Evolutionary conservation across 257 asterid species (phyloP), one percentile per base, ranked within the genome.

Genomic region (Nicotiana noctiflora): DNA sequence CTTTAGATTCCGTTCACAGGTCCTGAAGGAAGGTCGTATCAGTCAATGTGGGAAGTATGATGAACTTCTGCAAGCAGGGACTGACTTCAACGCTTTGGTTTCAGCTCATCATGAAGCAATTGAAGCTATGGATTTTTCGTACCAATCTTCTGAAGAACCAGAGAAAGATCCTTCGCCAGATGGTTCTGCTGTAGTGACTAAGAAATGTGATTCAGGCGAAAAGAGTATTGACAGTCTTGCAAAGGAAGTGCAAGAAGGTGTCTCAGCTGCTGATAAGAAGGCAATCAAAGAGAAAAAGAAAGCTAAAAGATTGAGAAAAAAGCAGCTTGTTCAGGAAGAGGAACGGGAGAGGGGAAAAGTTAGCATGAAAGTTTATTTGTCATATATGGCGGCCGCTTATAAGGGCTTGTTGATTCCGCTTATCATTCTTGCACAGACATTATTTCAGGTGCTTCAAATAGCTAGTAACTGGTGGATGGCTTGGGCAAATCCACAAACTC

Each of bases 391-490:
- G 0, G 99, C 99, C 75, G 99, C 99, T 56, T 96, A 96, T 80
- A 96, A 91, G 88, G 99, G 99, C 11, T 87, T 90, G 84, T 81
- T 96, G 84, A 89, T 96, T 63, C 99, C 99, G 2, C 90, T 88
- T 80, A 96, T 96, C 81, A 88, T 94, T 83, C 86, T 96, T 78
- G 98, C 99, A 34, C 99, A 96, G 84, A 86, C 93, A 51, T 84
- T 96, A 81, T 96, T 96, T 93, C 99, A 96, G 86, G 89, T 89
- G 88, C 98, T 96, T 82, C 98, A 96, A 83, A 96, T 96, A 84
- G 98, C 98, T 77, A 96, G 99, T 82, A 96, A 92, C 85, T 96
- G 98, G 98, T 96, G 99, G 99, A 96, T 96, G 99, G 98, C 99
- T 76, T 96, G 99, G 99, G 99, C 99, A 18, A 96, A 89, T 88